Base-by-base conservation (phyloP, 2,329 filamentous ascomycete species). In the Kalmusia sp. region DNA sequence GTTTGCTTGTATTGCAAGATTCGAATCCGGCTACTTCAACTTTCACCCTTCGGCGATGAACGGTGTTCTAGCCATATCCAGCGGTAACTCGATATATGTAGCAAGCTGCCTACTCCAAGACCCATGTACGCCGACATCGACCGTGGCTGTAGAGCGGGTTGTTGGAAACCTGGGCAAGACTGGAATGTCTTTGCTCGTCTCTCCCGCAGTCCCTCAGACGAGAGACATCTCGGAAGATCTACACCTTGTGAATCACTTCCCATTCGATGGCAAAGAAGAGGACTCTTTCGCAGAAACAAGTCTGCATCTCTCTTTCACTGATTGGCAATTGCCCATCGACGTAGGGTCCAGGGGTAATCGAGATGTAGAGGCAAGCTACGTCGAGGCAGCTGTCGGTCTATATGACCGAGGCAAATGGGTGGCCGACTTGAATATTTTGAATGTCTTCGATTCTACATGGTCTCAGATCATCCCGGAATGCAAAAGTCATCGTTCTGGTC, bases 231-330 rank as follows among this genome's bases (percentile, higher is more conserved):
- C 22, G 2, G 54, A 52, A 7, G 41, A 52, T 5, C 58, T 53
- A 37, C 24, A 37, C 3, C 15, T 59, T 1, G 49, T 66, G 24
- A 54, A 57, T 30, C 61, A 64, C 34, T 12, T 49, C 12, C 22
- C 25, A 1, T 69, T 61, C 34, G 61, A 69, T 40, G 52, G 54
- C 1, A 53, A 52, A 17, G 9, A 44, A 12, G 55, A 62, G 31
- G 46, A 66, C 40, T 37, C 35, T 28, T 69, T 69, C 38, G 3
- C 15, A 5, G 22, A 50, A 7, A 67, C 62, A 1, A 55, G 58
- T 0, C 41, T 69, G 9, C 66, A 68, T 44, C 56, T 69, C 14
- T 64, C 55, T 2, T 59, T 66, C 30, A 64, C 65, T 0, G 54
- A 53, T 4, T 65, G 56, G 30, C 35, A 58, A 22, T 17, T 57